Conservation (phyloP, 345 rosid genomes). For the Luvunga scandens region DNA sequence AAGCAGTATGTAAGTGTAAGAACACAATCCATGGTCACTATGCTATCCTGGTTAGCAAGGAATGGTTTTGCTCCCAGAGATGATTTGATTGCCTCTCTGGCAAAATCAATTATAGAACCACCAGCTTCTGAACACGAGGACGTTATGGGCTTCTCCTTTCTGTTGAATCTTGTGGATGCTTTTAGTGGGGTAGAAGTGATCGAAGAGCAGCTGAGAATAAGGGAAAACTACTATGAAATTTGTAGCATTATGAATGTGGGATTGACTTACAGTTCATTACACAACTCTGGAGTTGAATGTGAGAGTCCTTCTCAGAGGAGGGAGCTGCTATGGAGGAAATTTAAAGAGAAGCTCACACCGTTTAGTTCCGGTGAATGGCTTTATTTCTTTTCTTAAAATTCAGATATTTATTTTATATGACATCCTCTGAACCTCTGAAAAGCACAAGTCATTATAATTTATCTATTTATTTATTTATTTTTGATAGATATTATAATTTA, state of each 20-base stretch:
- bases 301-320: conserved; percentile 66
- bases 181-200: conserved; percentile 84
- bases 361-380: conserved; percentile 59
- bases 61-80: conserved; percentile 90
- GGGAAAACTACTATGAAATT: conserved; percentile 77
- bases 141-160: conserved; percentile 75
- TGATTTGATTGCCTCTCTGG: conserved; percentile 65
- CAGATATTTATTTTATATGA: background rate
- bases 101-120: conserved; percentile 78
- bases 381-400: conserved; percentile 7
- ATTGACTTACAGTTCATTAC: conserved; percentile 78
- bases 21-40: conserved; percentile 57
- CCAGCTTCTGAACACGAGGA: conserved; percentile 89
- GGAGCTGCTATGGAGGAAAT: conserved; percentile 63
- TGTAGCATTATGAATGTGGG: conserved; percentile 93
- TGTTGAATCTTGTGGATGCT: conserved; percentile 88
- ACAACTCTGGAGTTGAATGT: conserved; percentile 79
- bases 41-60: conserved; percentile 83
- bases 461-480: no score
- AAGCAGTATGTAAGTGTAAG: conserved; percentile 59
- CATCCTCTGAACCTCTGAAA: background rate
- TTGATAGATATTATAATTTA: no score
- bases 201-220: conserved; percentile 79
- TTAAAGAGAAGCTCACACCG: conserved; percentile 62
- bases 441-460: background rate